phyloP scores from a whole-genome alignment of 2,329 filamentous ascomycete genomes.

The Curvularia sp. region DNA sequence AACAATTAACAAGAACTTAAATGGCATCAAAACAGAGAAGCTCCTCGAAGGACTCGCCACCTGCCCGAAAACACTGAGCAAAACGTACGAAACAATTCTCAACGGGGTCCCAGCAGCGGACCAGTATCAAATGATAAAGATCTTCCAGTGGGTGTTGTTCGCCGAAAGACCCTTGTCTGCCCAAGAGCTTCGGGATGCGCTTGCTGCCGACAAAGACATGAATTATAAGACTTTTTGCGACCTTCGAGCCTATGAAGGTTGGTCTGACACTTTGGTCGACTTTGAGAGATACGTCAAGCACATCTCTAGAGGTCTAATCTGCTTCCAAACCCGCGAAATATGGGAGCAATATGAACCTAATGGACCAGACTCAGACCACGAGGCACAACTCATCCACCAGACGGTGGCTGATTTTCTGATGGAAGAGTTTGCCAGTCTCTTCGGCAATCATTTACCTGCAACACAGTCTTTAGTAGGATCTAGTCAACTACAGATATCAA shows the following conservation, averaged over 20 bases:
- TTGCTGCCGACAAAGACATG: constrained; percentile 21
- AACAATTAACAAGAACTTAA: constrained; percentile 10
- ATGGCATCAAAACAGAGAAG: neutral
- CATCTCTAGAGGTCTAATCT: constrained; percentile 20
- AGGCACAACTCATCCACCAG: constrained; percentile 20
- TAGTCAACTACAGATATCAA: constrained; percentile 25
- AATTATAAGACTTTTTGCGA: constrained; percentile 6
- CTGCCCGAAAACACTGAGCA: neutral
- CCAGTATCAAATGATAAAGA: constrained; percentile 8
- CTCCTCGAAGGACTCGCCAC: neutral
- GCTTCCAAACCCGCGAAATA: constrained; percentile 18
- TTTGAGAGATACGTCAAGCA: constrained; percentile 23
- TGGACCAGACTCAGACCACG: constrained; percentile 18
- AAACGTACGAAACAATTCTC: neutral
- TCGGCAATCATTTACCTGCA: constrained; percentile 11
- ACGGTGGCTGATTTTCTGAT: neutral
- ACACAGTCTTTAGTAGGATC: constrained; percentile 13
- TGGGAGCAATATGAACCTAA: constrained; percentile 21
- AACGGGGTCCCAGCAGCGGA: neutral
- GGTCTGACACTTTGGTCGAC: constrained; percentile 8
- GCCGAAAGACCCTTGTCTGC: constrained; percentile 15
- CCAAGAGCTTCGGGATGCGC: constrained; percentile 24
- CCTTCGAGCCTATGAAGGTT: constrained; percentile 10
- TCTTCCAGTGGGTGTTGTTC: constrained; percentile 20
- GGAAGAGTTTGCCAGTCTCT: neutral